Conservation (phyloP, 1,284 basidiomycete genomes). For the Sporisorium graminicola region DNA sequence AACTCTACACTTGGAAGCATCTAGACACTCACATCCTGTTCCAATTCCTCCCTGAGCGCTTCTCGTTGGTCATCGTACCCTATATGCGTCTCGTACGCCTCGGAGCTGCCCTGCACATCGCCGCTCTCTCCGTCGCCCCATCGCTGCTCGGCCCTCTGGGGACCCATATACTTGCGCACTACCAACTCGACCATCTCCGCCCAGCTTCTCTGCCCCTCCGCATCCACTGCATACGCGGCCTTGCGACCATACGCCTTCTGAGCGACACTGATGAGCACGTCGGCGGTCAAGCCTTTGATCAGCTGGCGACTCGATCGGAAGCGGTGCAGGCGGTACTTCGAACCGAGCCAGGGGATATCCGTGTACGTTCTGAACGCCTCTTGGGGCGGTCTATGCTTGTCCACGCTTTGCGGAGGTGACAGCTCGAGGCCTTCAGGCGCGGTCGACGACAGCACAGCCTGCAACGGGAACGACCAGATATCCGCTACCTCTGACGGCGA, state of each 20-base stretch:
- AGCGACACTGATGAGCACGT: constrained; percentile 45
- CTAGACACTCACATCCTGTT: constrained; percentile 3
- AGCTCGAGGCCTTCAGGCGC: neutral
- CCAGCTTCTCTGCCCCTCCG: constrained; percentile 39
- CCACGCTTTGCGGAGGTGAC: constrained; percentile 32
- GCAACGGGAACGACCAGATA: constrained; percentile 44
- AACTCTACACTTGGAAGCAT: neutral
- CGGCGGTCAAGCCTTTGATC: constrained; percentile 53
- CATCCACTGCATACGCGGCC: constrained; percentile 22
- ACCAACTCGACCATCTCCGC: constrained; percentile 43
- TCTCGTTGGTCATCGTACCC: constrained; percentile 28
- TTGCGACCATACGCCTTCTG: constrained; percentile 17
- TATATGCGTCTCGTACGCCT: constrained; percentile 37
- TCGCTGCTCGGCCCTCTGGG: constrained; percentile 25
- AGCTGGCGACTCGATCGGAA: constrained; percentile 44
- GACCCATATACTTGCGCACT: constrained; percentile 29
- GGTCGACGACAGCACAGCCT: constrained; percentile 31
- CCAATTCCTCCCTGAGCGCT: neutral
- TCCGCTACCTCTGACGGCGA: constrained; percentile 40
- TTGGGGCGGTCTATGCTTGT: constrained; percentile 51
- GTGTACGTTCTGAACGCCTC: constrained; percentile 45
- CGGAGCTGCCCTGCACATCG: constrained; percentile 42
- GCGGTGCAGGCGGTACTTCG: constrained; percentile 40
- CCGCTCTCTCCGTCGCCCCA: constrained; percentile 58
- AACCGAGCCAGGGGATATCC: constrained; percentile 50